phyloP scores from a whole-genome alignment of 306 rosid genomes.

The Quercus aquifolioides region DNA sequence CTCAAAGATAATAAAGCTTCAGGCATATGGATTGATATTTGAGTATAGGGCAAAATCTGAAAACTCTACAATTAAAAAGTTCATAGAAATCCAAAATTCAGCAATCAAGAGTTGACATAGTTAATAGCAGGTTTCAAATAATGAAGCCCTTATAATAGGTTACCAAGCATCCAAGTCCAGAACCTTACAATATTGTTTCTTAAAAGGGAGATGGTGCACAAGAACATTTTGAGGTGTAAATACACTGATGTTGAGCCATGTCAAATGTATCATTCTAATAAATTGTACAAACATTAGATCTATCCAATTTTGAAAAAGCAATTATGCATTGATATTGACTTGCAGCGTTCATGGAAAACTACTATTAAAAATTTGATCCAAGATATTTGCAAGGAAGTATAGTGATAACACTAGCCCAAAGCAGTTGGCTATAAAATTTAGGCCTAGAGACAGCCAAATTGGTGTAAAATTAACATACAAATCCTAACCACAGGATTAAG shows the following conservation, averaged over 20 bases:
- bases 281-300: no score
- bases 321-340: not conserved
- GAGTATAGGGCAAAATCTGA: not conserved
- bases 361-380: not conserved
- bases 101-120: not conserved
- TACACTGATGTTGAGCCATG: not conserved
- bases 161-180: not conserved
- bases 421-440: not conserved
- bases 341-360: not conserved
- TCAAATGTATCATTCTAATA: not conserved
- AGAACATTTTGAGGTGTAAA: not conserved
- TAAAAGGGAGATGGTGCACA: not conserved
- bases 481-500: no score
- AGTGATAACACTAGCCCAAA: not conserved
- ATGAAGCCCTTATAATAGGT: not conserved
- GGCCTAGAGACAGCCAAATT: no score
- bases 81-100: not conserved
- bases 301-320: not conserved
- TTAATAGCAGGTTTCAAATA: not conserved
- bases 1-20: not conserved
- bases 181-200: not conserved
- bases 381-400: not conserved
- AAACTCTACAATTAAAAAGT: not conserved
- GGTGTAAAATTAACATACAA: no score
- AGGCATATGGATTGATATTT: not conserved